Evolutionary conservation across 1,284 basidiomycete genomes (phyloP).

Genomic region (Ganoderma resinaceum): DNA sequence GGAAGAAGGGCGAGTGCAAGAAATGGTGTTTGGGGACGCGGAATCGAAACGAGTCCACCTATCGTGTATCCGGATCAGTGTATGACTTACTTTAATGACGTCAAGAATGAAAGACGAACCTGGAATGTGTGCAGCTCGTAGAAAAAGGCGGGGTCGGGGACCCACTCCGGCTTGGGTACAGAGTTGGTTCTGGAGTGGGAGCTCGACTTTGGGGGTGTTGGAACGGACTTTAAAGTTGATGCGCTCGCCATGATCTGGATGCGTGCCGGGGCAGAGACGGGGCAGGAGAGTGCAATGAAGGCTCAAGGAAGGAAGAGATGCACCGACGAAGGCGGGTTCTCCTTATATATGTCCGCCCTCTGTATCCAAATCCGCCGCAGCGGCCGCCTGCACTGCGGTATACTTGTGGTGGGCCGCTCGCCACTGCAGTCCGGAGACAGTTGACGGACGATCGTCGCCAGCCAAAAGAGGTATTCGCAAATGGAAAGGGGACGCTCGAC

Average conservation of each 20-base stretch:
- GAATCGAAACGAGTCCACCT: constrained; percentile 4
- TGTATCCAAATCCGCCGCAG: not conserved
- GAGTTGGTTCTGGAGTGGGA: not conserved
- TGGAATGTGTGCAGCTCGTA: constrained; percentile 2
- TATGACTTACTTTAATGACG: too few species aligned
- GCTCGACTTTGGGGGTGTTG: not conserved
- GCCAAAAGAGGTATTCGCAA: not conserved
- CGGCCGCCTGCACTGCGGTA: not conserved
- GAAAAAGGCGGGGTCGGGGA: not conserved
- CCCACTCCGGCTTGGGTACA: not conserved
- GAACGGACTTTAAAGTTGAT: not conserved
- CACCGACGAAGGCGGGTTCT: not conserved
- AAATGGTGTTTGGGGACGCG: not conserved
- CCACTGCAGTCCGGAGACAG: not conserved
- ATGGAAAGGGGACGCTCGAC: not conserved
- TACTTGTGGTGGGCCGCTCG: not conserved
- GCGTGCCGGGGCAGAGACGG: not conserved
- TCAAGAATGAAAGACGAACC: not conserved
- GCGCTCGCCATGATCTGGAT: not conserved
- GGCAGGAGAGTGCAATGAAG: not conserved
- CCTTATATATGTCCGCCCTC: not conserved
- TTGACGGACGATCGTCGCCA: not conserved
- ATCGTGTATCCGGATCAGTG: too few species aligned
- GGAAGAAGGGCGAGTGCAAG: not conserved
- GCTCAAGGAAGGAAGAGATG: not conserved